These are phyloP conservation scores for Laburnicola sp. DNA, from an alignment of 2,329 filamentous ascomycete species.

Conservation along the genomic window DNA sequence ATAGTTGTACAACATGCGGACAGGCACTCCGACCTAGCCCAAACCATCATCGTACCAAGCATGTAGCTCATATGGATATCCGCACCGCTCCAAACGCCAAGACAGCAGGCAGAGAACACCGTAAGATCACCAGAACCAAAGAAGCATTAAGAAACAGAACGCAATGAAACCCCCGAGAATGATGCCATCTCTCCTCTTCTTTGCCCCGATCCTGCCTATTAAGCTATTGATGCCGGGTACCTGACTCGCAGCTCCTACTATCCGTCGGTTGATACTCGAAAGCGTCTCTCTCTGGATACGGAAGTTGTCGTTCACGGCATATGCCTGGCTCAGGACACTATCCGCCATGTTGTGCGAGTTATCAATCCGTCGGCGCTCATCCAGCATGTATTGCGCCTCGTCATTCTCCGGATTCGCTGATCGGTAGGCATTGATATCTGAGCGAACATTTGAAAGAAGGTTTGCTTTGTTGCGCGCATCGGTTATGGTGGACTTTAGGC, in stretches of 20 bases:
- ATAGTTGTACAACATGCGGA: constrained; percentile 39
- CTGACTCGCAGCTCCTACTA: constrained; percentile 84
- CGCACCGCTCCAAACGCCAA: constrained; percentile 14
- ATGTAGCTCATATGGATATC: constrained; percentile 24
- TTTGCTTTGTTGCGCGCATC: constrained; percentile 86
- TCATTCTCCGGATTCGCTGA: constrained; percentile 77
- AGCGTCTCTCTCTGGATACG: constrained; percentile 83
- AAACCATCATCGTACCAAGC: constrained; percentile 19
- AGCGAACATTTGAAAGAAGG: constrained; percentile 84
- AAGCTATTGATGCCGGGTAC: constrained; percentile 91
- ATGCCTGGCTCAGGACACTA: constrained; percentile 89
- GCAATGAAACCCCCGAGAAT: constrained; percentile 92
- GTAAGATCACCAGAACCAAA: constrained; percentile 55
- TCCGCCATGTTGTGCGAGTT: constrained; percentile 88
- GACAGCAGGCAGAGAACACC: constrained; percentile 25
- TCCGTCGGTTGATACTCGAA: constrained; percentile 84
- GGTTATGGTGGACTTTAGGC: constrained; percentile 71
- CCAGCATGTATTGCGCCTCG: constrained; percentile 96
- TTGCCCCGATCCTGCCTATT: constrained; percentile 88
- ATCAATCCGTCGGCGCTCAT: constrained; percentile 82
- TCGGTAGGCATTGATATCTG: constrained; percentile 89
- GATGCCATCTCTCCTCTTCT: constrained; percentile 92
- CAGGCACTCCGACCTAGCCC: constrained; percentile 10
- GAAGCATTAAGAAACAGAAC: constrained; percentile 83
- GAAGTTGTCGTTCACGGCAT: constrained; percentile 94